Percentiles rank a stretch among this genome's conserved stretches.
These are phyloP conservation scores for Candida sonorensis DNA, from an alignment of 805 yeast species.

Conservation along the genomic window DNA sequence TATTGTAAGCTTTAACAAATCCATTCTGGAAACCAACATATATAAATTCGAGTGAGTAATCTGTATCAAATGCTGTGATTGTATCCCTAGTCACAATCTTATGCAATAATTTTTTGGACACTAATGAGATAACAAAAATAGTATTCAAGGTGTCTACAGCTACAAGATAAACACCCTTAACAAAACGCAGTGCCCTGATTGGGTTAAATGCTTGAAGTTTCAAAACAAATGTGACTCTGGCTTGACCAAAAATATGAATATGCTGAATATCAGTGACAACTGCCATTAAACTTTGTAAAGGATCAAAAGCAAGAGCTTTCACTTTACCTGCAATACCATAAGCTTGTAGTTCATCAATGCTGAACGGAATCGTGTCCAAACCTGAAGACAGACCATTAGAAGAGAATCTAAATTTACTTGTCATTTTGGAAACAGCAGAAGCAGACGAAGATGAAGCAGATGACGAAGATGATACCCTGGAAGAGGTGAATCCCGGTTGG, in stretches of 20 bases:
- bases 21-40: constrained; percentile 79
- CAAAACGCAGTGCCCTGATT: constrained; percentile 53
- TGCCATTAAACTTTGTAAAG: constrained; percentile 81
- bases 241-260: constrained; percentile 78
- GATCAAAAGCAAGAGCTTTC: constrained; percentile 71
- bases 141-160: constrained; percentile 58
- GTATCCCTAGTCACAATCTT: constrained; percentile 57
- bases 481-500: too few relatives aligned
- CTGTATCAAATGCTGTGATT: constrained; percentile 65
- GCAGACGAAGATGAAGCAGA: constrained; percentile 4
- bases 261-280: constrained; percentile 65
- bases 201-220: constrained; percentile 43
- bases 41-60: constrained; percentile 86
- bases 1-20: constrained; percentile 61
- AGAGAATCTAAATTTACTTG: constrained; percentile 9
- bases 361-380: constrained; percentile 21
- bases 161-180: constrained; percentile 76
- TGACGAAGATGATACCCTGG: too few relatives aligned
- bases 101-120: constrained; percentile 52
- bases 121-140: constrained; percentile 64
- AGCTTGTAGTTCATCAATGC: constrained; percentile 25
- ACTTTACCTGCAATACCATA: constrained; percentile 65
- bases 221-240: constrained; percentile 66
- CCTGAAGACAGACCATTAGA: constrained; percentile 25
- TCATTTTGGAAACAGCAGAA: constrained; percentile 3